Percentiles rank a stretch among this genome's conserved stretches.
These are phyloP conservation scores for Fusarium pseudonygamai DNA, from an alignment of 2,329 filamentous ascomycete genomes.

Conservation along the genomic window DNA sequence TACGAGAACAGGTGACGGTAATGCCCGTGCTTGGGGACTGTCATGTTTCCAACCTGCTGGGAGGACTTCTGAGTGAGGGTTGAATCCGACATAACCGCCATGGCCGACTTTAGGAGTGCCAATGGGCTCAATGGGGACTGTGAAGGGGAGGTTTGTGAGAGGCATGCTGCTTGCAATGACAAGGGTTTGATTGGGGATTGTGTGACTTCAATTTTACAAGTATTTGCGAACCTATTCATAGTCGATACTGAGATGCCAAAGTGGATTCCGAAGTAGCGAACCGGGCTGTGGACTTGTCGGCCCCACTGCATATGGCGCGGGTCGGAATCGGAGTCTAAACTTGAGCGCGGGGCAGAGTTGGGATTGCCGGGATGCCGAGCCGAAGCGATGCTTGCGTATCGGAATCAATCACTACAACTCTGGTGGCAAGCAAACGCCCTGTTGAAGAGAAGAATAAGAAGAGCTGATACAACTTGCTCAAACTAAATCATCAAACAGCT, in stretches of 20 bases:
- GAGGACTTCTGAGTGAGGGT: constrained; percentile 7
- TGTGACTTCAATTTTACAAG: accelerated
- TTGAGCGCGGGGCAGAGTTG: not conserved
- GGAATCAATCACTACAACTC: not conserved
- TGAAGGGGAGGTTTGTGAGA: not conserved
- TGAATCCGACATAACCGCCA: not conserved
- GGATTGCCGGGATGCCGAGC: not conserved
- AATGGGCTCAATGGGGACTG: constrained; percentile 3
- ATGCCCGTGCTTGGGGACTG: not conserved
- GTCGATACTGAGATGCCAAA: not conserved
- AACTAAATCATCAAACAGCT: not conserved
- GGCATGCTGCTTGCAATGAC: not conserved
- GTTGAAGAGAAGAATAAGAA: not conserved
- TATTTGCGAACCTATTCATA: not conserved
- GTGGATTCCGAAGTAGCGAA: constrained; percentile 4
- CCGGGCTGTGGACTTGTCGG: constrained; percentile 1
- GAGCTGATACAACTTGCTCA: not conserved
- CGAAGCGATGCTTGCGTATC: not conserved
- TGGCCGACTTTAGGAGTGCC: not conserved
- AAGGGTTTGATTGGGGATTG: not conserved
- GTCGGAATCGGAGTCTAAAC: not conserved
- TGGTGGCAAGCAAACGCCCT: accelerated
- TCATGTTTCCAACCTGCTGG: constrained; percentile 3
- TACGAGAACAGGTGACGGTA: not conserved
- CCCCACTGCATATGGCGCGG: not conserved